Evolutionary conservation across 495 filamentous ascomycete species (phyloP).

Genomic region (Annulohypoxylon moriforme): DNA sequence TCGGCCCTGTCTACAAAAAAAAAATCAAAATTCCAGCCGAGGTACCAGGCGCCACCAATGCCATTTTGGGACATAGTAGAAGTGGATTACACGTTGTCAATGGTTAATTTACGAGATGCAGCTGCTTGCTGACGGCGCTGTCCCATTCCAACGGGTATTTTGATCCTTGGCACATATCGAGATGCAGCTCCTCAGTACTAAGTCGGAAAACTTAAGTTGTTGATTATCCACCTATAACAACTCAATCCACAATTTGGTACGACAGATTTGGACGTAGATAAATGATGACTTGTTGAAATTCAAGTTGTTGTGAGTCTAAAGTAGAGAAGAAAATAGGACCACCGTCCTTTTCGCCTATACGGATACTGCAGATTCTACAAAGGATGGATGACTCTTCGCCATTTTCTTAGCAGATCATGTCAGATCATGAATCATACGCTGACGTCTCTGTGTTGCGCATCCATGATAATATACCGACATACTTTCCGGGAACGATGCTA

Average conservation of each 20-base stretch:
- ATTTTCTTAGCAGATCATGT: conserved; percentile 13
- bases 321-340: neutral
- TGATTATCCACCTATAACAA: conserved; percentile 24
- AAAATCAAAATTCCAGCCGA: conserved; percentile 20
- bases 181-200: conserved; percentile 15
- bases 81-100: conserved; percentile 33
- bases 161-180: conserved; percentile 23
- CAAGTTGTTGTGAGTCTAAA: neutral
- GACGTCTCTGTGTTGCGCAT: neutral
- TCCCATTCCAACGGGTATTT: conserved; percentile 37
- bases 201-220: conserved; percentile 20
- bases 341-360: neutral
- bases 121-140: conserved; percentile 42
- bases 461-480: neutral
- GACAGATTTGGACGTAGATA: conserved; percentile 1
- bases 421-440: conserved; percentile 18
- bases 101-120: conserved; percentile 46
- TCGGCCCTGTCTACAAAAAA: conserved; percentile 14
- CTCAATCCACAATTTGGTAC: conserved; percentile 9
- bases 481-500: neutral
- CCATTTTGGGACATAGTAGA: conserved; percentile 30
- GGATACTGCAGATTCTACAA: neutral
- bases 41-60: conserved; percentile 25
- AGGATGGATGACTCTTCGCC: neutral
- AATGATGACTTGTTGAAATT: conserved; percentile 5